phyloP scores from a whole-genome alignment of 2,329 filamentous ascomycete genomes.

The Trichophyton rubrum region DNA sequence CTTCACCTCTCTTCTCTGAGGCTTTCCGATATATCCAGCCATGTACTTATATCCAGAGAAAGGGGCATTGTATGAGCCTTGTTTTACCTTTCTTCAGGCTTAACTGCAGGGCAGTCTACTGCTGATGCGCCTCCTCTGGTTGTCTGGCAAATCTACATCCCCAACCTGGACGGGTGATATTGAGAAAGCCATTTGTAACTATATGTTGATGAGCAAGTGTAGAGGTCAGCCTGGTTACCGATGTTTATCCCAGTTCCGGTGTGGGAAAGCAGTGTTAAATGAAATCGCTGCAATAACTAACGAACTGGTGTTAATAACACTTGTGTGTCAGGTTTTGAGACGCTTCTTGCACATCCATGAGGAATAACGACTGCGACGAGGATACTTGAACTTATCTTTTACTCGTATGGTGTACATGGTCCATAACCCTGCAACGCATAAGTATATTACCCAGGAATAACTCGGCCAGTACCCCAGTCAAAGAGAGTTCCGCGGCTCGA shows the following conservation, averaged over 20 bases:
- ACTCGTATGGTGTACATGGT: too few species aligned
- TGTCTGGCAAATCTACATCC: neutral
- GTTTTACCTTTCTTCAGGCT: neutral
- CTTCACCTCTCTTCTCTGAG: neutral
- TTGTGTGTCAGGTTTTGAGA: too few species aligned
- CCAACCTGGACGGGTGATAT: neutral
- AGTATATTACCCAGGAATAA: neutral
- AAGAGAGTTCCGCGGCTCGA: neutral
- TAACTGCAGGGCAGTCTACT: neutral
- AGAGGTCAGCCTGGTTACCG: too few species aligned
- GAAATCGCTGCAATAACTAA: too few species aligned
- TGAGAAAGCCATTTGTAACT: neutral
- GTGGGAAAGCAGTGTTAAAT: too few species aligned
- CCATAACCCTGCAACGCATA: neutral
- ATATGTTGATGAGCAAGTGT: too few species aligned
- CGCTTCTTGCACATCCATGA: too few species aligned
- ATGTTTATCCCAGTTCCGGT: too few species aligned
- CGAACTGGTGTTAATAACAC: too few species aligned
- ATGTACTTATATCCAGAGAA: neutral
- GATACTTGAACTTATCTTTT: too few species aligned
- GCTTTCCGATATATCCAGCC: neutral
- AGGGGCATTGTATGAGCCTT: neutral
- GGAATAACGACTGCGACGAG: too few species aligned
- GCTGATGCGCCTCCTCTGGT: neutral
- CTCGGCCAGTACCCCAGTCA: neutral